A percentile compares a stretch with the other conserved stretches of the same genome.
These are phyloP conservation scores for Artemisia annua DNA, from an alignment of 129 eudicot species.

Conservation along the genomic window DNA sequence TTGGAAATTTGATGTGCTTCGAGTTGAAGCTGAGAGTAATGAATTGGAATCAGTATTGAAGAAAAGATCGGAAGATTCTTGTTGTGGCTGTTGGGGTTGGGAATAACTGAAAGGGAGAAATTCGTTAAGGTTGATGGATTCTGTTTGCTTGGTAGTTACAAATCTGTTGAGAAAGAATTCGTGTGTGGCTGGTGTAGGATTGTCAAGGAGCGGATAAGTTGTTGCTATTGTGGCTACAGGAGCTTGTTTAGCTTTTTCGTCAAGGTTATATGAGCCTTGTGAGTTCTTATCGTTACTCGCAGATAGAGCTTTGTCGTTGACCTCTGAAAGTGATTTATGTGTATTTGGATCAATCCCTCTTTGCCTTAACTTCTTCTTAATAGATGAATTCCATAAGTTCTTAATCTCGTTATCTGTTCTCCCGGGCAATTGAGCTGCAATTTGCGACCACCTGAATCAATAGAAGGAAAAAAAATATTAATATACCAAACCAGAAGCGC, in stretches of 20 bases:
- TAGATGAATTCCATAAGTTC: slow-evolving; percentile 93
- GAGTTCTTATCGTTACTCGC: slow-evolving; percentile 36
- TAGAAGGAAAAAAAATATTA: background rate
- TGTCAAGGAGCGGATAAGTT: slow-evolving; percentile 31
- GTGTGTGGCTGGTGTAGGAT: slow-evolving; percentile 54
- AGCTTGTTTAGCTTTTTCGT: slow-evolving; percentile 29
- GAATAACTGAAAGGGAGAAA: slow-evolving; percentile 36
- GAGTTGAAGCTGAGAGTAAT: slow-evolving; percentile 13
- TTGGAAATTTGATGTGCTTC: slow-evolving; percentile 22
- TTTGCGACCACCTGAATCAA: slow-evolving; percentile 82
- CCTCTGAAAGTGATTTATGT: slow-evolving; percentile 68
- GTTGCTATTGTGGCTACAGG: slow-evolving; percentile 7
- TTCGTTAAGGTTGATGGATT: slow-evolving; percentile 23
- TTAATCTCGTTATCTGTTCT: slow-evolving; percentile 96
- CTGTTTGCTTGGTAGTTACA: slow-evolving; percentile 35
- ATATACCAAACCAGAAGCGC: background rate
- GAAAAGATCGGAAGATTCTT: slow-evolving; percentile 35
- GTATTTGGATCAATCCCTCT: slow-evolving; percentile 96
- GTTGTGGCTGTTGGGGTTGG: slow-evolving; percentile 33
- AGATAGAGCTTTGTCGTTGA: slow-evolving; percentile 41
- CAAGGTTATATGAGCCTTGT: slow-evolving; percentile 32
- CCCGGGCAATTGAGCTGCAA: slow-evolving; percentile 89
- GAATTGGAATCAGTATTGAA: slow-evolving; percentile 32
- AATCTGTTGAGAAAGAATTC: slow-evolving; percentile 70
- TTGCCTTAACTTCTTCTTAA: slow-evolving; percentile 90